Conservation (phyloP, 1,139 yeast species). For the Suhomyces atakaporum region DNA sequence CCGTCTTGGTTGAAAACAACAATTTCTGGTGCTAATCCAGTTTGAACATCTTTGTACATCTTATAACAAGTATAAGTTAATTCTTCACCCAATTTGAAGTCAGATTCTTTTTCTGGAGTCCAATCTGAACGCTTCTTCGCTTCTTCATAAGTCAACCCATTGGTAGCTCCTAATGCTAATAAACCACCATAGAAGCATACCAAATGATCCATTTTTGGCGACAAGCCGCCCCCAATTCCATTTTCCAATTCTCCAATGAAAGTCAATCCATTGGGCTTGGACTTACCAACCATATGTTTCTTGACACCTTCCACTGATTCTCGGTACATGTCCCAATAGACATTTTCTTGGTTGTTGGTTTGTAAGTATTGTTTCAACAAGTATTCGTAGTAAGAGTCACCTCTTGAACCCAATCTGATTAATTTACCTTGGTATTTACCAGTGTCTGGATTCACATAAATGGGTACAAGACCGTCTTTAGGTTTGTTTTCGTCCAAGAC, state of each 20-base stretch:
- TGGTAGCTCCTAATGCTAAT: constrained; percentile 87
- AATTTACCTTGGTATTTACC: constrained; percentile 66
- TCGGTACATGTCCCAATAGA: constrained; percentile 75
- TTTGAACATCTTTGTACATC: constrained; percentile 70
- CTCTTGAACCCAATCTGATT: constrained; percentile 85
- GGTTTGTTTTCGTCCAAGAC: constrained; percentile 59
- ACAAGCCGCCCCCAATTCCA: constrained; percentile 61
- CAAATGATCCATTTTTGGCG: constrained; percentile 90
- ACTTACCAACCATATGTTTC: constrained; percentile 59
- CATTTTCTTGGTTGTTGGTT: constrained; percentile 60
- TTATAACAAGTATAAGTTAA: constrained; percentile 79
- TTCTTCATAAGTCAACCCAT: constrained; percentile 58
- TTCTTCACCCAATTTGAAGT: constrained; percentile 71
- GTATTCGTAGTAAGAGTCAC: constrained; percentile 92
- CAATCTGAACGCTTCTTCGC: constrained; percentile 47
- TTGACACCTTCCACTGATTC: constrained; percentile 76
- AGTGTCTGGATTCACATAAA: constrained; percentile 71
- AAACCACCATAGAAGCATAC: constrained; percentile 93
- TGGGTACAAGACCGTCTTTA: constrained; percentile 80
- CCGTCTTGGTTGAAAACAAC: constrained; percentile 66
- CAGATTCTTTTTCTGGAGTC: constrained; percentile 43
- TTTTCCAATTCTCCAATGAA: constrained; percentile 77
- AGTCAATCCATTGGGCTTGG: constrained; percentile 63
- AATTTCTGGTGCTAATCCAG: constrained; percentile 89
- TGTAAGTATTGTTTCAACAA: constrained; percentile 83